A percentile compares a stretch with the other conserved stretches of the same genome.
Evolutionary conservation across 1,284 basidiomycete genomes (phyloP).

Genomic region (Sphaerobolus stellatus): DNA sequence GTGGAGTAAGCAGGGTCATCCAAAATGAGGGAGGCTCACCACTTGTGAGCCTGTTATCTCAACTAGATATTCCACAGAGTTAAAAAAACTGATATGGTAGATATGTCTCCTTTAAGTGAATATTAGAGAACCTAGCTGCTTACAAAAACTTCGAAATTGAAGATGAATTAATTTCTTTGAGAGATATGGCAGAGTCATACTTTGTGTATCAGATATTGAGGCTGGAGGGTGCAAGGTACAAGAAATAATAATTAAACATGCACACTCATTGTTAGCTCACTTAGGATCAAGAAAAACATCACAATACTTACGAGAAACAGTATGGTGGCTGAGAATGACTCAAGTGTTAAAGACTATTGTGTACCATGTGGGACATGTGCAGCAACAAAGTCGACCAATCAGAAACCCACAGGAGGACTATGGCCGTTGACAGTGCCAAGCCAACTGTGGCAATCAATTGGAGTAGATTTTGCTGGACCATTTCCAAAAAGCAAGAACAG

Average conservation of each 20-base stretch:
- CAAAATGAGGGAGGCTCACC: no score
- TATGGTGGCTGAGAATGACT: conserved; percentile 37
- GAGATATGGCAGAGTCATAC: conserved; percentile 13
- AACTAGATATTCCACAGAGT: not conserved
- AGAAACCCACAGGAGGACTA: conserved; percentile 33
- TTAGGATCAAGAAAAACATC: conserved; percentile 34
- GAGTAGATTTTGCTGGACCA: conserved; percentile 46
- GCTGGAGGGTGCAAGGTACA: conserved; percentile 20
- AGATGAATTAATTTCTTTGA: conserved; percentile 27
- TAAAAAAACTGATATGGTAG: conserved; percentile 4
- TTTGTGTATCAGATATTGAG: conserved; percentile 36
- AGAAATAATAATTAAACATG: conserved; percentile 34
- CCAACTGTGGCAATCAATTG: conserved; percentile 38
- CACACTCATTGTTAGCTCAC: conserved; percentile 35
- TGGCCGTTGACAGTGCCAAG: conserved; percentile 32
- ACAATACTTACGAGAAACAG: conserved; percentile 26
- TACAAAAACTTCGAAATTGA: conserved; percentile 27
- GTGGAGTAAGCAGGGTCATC: no score
- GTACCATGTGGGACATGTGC: conserved; percentile 30
- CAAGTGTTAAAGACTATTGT: conserved; percentile 28
- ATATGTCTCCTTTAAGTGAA: conserved; percentile 10
- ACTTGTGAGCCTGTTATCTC: no score
- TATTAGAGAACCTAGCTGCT: conserved; percentile 2
- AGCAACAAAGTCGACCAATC: conserved; percentile 29
- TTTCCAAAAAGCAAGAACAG: conserved; percentile 34